These are phyloP conservation scores for Coprinopsis cinerea DNA, from an alignment of 768 basidiomycete species.

Conservation along the genomic window DNA sequence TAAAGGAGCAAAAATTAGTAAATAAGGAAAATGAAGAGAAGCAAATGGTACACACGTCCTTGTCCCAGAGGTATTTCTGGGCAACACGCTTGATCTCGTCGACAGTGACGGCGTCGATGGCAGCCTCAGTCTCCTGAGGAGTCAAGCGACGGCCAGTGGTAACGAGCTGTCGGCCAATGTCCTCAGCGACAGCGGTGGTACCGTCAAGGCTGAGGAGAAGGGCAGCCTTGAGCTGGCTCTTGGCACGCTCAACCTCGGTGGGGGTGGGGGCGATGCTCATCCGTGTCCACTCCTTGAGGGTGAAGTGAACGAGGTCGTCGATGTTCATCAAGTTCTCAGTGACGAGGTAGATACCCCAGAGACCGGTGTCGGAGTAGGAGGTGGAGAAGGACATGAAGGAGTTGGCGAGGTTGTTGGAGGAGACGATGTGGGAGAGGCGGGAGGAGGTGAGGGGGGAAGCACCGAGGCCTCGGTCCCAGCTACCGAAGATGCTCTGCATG, in stretches of 20 bases:
- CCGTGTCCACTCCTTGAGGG: slow-evolving; percentile 90
- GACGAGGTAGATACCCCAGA: slow-evolving; percentile 98
- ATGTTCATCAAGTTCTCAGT: slow-evolving; percentile 92
- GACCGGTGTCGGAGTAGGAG: slow-evolving; percentile 95
- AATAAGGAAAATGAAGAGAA: slow-evolving; percentile 7
- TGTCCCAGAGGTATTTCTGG: slow-evolving; percentile 96
- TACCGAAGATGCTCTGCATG: slow-evolving; percentile 96
- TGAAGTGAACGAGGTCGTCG: slow-evolving; percentile 92
- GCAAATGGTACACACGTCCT: slow-evolving; percentile 59
- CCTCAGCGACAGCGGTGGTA: slow-evolving; percentile 95
- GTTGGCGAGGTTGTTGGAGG: slow-evolving; percentile 94
- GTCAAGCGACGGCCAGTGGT: slow-evolving; percentile 88
- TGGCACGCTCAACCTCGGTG: slow-evolving; percentile 92
- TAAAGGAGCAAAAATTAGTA: slow-evolving; percentile 24
- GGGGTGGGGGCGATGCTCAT: slow-evolving; percentile 85
- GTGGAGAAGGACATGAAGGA: slow-evolving; percentile 99
- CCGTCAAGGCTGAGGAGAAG: slow-evolving; percentile 88
- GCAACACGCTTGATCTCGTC: slow-evolving; percentile 93
- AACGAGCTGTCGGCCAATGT: slow-evolving; percentile 96
- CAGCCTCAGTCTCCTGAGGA: slow-evolving; percentile 89
- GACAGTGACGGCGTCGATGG: slow-evolving; percentile 81
- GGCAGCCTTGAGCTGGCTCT: slow-evolving; percentile 96
- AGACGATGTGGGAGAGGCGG: slow-evolving; percentile 85
- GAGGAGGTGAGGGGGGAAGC: slow-evolving; percentile 86
- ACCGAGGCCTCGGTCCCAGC: slow-evolving; percentile 98